Percentiles rank a stretch among this genome's conserved stretches.
Evolutionary conservation across 176 grass and related monocot genomes (phyloP).

Genomic region (Carex pumila): DNA sequence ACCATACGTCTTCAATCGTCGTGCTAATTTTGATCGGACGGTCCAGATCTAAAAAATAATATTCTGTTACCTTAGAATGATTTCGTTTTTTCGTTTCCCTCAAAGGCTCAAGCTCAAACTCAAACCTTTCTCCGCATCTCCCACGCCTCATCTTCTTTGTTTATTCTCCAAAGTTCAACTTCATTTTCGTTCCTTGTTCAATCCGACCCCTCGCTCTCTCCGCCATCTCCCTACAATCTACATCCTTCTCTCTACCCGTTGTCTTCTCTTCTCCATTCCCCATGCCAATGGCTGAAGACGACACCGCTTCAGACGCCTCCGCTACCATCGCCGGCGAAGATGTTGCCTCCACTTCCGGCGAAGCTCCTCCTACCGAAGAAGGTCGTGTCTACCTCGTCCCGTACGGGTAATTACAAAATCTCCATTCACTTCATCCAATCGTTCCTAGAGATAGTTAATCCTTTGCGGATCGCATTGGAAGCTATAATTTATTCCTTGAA

Average conservation of each 20-base stretch:
- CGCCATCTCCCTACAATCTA: not conserved
- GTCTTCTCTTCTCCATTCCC: conserved; percentile 29
- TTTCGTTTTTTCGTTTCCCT: no score
- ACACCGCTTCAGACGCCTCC: conserved; percentile 2
- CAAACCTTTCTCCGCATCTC: not conserved
- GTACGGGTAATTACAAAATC: conserved; percentile 30
- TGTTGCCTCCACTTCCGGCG: not conserved
- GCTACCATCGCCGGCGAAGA: not conserved
- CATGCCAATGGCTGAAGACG: not conserved
- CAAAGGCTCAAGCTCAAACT: no score
- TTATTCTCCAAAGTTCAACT: conserved; percentile 1
- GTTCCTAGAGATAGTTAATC: not conserved
- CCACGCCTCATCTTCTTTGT: not conserved
- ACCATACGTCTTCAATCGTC: no score
- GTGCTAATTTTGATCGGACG: no score
- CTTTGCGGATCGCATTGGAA: not conserved
- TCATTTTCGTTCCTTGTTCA: not conserved
- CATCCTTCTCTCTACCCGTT: not conserved
- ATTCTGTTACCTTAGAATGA: no score
- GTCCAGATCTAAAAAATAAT: no score
- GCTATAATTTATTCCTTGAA: not conserved
- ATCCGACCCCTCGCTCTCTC: not conserved
- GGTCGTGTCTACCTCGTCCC: conserved; percentile 67
- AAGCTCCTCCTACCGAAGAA: conserved; percentile 13
- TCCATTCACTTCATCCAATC: not conserved